Percentiles rank a stretch among this genome's conserved stretches.
Evolutionary conservation across 1,139 yeast species (phyloP).

Genomic region (Candida glucosophila): DNA sequence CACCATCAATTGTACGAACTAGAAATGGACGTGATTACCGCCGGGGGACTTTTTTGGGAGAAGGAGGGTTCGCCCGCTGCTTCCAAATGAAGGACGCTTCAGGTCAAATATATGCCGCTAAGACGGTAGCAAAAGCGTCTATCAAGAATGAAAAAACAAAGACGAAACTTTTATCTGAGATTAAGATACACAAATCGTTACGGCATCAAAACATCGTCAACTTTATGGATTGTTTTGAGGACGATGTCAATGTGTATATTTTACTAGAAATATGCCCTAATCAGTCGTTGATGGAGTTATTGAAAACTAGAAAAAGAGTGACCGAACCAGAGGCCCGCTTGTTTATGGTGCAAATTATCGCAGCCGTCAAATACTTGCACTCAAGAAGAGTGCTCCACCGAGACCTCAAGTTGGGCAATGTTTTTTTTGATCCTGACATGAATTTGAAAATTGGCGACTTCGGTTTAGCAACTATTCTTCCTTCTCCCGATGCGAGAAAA

Average conservation of each 20-base stretch:
- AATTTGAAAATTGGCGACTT: constrained; percentile 92
- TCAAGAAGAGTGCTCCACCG: constrained; percentile 90
- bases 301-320: constrained; percentile 72
- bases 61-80: constrained; percentile 98
- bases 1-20: constrained; percentile 86
- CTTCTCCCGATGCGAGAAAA: constrained; percentile 60
- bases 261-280: constrained; percentile 90
- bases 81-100: constrained; percentile 89
- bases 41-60: constrained; percentile 88
- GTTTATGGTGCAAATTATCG: constrained; percentile 87
- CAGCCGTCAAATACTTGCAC: constrained; percentile 90
- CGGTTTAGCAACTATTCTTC: constrained; percentile 87
- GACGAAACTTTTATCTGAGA: constrained; percentile 82
- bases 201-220: constrained; percentile 84
- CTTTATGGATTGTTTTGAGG: constrained; percentile 92
- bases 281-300: constrained; percentile 85
- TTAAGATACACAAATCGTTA: constrained; percentile 89
- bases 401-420: constrained; percentile 89
- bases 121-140: constrained; percentile 94
- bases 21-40: constrained; percentile 83
- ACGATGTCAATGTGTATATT: constrained; percentile 86
- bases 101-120: constrained; percentile 90
- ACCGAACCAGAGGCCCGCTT: constrained; percentile 89
- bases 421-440: constrained; percentile 88
- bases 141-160: constrained; percentile 86